Percentiles rank a stretch among this genome's conserved stretches.
These are phyloP conservation scores for Chlamydomonas schloesseri DNA, from an alignment of 139 green algal species.

Conservation along the genomic window DNA sequence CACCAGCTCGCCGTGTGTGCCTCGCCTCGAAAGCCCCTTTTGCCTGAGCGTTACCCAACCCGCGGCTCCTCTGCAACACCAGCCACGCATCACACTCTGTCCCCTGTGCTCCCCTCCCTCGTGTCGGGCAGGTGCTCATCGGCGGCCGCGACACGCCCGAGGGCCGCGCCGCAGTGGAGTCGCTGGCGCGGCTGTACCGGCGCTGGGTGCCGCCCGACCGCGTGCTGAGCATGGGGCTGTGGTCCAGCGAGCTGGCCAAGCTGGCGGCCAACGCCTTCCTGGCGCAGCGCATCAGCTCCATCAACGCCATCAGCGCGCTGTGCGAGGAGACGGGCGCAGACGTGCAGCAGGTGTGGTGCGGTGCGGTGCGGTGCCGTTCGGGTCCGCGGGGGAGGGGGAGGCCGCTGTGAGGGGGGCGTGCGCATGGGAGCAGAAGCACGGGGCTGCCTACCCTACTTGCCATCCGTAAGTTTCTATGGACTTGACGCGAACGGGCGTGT, in stretches of 20 bases:
- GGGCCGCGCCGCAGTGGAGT: conserved; percentile 75
- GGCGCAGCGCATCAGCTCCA: conserved; percentile 96
- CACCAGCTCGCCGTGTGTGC: too few relatives aligned
- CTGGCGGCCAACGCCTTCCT: conserved; percentile 96
- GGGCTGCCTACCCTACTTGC: too few relatives aligned
- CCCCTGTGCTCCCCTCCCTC: too few relatives aligned
- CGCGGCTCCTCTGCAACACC: too few relatives aligned
- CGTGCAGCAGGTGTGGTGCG: conserved; percentile 78
- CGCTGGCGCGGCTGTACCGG: conserved; percentile 87
- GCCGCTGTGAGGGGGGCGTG: too few relatives aligned
- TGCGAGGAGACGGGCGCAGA: conserved; percentile 95
- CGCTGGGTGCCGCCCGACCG: conserved; percentile 93
- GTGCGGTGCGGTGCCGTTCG: too few relatives aligned
- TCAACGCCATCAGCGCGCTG: conserved; percentile 97
- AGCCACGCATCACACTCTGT: too few relatives aligned
- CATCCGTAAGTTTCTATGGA: too few relatives aligned
- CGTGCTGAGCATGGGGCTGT: conserved; percentile 94
- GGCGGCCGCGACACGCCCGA: conserved; percentile 82
- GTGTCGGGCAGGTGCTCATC: conserved; percentile 81
- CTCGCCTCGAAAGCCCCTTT: too few relatives aligned
- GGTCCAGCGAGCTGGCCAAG: conserved; percentile 96
- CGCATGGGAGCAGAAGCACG: not conserved
- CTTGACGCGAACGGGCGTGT: too few relatives aligned
- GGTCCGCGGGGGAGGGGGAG: too few relatives aligned
- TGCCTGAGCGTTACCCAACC: too few relatives aligned